Evolutionary conservation across 2,329 filamentous ascomycete genomes (phyloP).

Genomic region (Septoria linicola): DNA sequence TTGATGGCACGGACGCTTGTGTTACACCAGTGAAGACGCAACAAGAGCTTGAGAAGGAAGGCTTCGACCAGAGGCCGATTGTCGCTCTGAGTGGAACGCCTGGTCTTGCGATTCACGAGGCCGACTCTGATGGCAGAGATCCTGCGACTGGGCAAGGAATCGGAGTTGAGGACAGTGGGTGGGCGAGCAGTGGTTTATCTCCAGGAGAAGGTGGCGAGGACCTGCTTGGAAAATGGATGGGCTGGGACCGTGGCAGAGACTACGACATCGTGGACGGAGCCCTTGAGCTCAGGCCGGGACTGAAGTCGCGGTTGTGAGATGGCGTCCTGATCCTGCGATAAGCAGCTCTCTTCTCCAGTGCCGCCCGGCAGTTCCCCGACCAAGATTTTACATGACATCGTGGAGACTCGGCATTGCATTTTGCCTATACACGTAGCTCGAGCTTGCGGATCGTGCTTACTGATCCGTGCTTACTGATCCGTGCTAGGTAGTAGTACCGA

Average conservation of each 20-base stretch:
- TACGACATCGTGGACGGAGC: constrained; percentile 66
- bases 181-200: constrained; percentile 58
- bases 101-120: constrained; percentile 59
- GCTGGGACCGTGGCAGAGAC: constrained; percentile 70
- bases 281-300: constrained; percentile 45
- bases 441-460: not conserved
- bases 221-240: constrained; percentile 68
- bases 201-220: constrained; percentile 72
- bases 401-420: too few relatives aligned
- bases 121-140: constrained; percentile 43
- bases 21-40: constrained; percentile 83
- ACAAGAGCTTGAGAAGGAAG: constrained; percentile 63
- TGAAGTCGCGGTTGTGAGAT: constrained; percentile 20
- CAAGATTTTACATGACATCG: too few relatives aligned
- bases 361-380: too few relatives aligned
- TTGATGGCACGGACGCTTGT: constrained; percentile 89
- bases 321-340: not conserved
- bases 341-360: not conserved
- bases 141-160: constrained; percentile 59
- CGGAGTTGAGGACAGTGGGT: constrained; percentile 67
- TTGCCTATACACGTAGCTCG: not conserved
- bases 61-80: constrained; percentile 67
- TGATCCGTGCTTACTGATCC: not conserved
- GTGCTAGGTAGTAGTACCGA: not conserved
- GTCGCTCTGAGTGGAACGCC: constrained; percentile 71